Evolutionary conservation across 163 green algal species (phyloP), one percentile per base, ranked within the genome.

Genomic region (Scenedesmus sp.): DNA sequence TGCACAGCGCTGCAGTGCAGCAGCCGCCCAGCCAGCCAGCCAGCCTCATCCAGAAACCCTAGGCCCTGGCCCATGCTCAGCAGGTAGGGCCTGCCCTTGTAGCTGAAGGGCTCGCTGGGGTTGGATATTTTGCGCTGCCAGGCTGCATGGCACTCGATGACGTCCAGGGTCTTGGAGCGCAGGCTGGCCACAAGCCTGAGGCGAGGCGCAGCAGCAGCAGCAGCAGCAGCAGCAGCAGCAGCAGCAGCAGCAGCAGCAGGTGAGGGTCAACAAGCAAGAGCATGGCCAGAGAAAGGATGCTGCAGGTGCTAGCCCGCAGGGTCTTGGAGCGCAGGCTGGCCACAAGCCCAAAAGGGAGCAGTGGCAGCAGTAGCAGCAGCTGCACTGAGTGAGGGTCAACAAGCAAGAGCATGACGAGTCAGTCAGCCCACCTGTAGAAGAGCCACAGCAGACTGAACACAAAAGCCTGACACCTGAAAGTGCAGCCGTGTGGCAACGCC

Each of bases 1-100:
- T 93, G 82, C 73, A 93, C 89, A 7, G 92, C 93, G 15, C 16
- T 26, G 46, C 88, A 79, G 8, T n/a, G 82, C 76, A 87, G 3
- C n/a, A 91, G 46, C 76, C 88, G 56, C n/a, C 88, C 55, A n/a
- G 76, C 20, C 74, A 91, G 73, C 74, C 74, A 91, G 46, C 76
- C 56, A 52, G 73, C 73, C 12, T 59, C 59, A 66, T 91, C 76
- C 57, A 91, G 56, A 7, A 88, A 91, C 6, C 16, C 57, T 26
- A 91, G 23, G 3, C 34, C 74, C 2, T 66, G n/a, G 46, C 54
- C 52, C 87, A 91, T 73, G 52, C 16, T 16, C 18, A 57, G 20
- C 23, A 91, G 87, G 87, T 91, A 91, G 10, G 87, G 88, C 52
- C 52, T 34, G 76, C 76, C 74, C 7, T 66, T 52, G 56, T 87